Conservation (phyloP, 2,329 filamentous ascomycete genomes). For the Botrytis elliptica region DNA sequence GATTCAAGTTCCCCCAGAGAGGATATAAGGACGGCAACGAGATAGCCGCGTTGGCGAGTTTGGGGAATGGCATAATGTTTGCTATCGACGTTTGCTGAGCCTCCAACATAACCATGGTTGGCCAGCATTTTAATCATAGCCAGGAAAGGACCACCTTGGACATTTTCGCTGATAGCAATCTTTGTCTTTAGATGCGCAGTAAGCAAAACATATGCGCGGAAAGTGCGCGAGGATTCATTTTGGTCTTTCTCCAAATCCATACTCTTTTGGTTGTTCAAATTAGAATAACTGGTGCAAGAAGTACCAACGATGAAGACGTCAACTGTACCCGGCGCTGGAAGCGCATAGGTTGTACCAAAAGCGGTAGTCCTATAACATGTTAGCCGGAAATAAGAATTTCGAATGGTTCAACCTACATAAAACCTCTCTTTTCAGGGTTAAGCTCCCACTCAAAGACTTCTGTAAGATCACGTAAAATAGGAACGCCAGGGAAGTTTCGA, state of each 20-base stretch:
- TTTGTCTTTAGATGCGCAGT: constrained; percentile 54
- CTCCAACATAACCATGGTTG: constrained; percentile 54
- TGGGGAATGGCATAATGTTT: constrained; percentile 75
- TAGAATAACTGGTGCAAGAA: constrained; percentile 73
- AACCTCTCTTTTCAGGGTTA: not conserved
- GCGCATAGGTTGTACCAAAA: constrained; percentile 54
- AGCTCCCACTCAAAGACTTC: constrained; percentile 47
- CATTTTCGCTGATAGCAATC: constrained; percentile 72
- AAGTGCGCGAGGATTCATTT: constrained; percentile 66
- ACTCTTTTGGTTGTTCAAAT: constrained; percentile 54
- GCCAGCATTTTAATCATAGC: constrained; percentile 25
- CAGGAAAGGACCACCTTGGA: constrained; percentile 58
- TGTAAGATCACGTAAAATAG: constrained; percentile 58
- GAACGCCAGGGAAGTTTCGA: constrained; percentile 52
- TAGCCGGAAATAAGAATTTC: constrained; percentile 4
- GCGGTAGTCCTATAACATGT: constrained; percentile 56
- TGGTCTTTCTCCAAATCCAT: constrained; percentile 49
- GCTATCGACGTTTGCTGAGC: constrained; percentile 56
- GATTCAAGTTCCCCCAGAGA: not conserved
- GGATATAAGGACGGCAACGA: constrained; percentile 52
- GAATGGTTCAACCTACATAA: not conserved
- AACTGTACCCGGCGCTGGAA: constrained; percentile 52
- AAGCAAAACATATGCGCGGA: constrained; percentile 60
- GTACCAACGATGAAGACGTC: constrained; percentile 72
- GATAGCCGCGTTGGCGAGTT: constrained; percentile 60